Base-by-base conservation (phyloP, 2,329 filamentous ascomycete genomes). In the Kalmusia sp. region DNA sequence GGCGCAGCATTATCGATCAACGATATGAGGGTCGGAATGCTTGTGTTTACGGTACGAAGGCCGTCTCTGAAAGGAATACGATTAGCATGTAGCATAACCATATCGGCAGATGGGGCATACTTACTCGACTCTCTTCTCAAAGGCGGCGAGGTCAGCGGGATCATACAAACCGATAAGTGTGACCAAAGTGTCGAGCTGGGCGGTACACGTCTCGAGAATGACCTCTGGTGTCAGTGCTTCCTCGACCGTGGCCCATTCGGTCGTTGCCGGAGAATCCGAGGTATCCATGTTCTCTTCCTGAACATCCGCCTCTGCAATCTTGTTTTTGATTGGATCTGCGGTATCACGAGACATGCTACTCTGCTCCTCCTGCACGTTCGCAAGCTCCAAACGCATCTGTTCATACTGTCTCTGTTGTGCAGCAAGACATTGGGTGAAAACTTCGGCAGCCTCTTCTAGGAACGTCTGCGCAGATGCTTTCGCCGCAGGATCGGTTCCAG, bases 121-220 rank as follows among this genome's bases (percentile, higher is more conserved):
- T 4, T 82, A 80, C 58, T 86, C 79, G 52, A 86, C 82, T 48
- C 85, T 80, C 75, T 83, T 83, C n/a, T 81, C 79, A 14, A 88
- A 75, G 64, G 73, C 64, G 69, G 77, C 46, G 63, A 81, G 52
- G 60, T 80, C 62, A 78, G 70, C 48, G 81, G 76, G 34, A 73
- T 81, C 52, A 76, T 84, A 67, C 79, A 80, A 41, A 74, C 82
- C 61, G 76, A 84, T 45, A 2, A 81, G 68, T 0, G 73, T 75
- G 0, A 75, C 76, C n/a, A 81, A 59, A 12, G 77, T 73, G 4
- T 67, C 70, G 0, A 91, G 71, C 57, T 88, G 85, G 4, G 87
- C 86, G 27, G 89, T 78, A 12, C 86, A 80, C 0, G 87, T 91
- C 55, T 92, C 89, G 1, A 91, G 76, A 6, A 92, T 80, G 1